Base-by-base conservation (phyloP, 768 basidiomycete genomes). In the Tephrocybe rancida region DNA sequence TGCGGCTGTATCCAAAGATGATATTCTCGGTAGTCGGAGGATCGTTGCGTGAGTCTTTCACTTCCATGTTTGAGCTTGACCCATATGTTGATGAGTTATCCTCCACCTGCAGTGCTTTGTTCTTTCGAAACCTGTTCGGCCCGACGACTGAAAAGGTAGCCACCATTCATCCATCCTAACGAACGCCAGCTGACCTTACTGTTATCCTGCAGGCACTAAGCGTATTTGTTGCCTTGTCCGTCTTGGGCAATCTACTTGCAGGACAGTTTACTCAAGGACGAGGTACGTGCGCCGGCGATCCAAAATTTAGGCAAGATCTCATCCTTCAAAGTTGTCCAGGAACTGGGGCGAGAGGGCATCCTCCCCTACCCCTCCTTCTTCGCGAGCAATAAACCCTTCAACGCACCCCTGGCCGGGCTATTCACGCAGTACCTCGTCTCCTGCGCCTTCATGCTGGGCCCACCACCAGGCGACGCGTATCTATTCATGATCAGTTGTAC, bases 401-500 rank as follows among this genome's bases (percentile, higher is more conserved):
- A 77, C 53, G 81, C 88, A 0, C 90, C 90, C 0, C 64, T 86
- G 1, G 73, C 81, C 0, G 88, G 86, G 0, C 71, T 92, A 3
- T 77, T 84, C 43, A 70, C 77, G 0, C 87, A 88, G 59, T 91
- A 83, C 67, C 18, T 82, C 5, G 61, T 88, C 14, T 87, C 86
- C 0, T 76, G 80, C 19, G 58, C 77, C 10, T 72, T 87, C 51
- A 71, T 87, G 43, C 59, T 83, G 5, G 73, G 75, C 1, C 74
- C 85, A 0, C 90, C 89, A 0, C 78, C 86, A 0, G 88, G 90
- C 2, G 89, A 91, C 58, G 87, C 86, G 0, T 92, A 88, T 61
- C 74, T 83, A 26, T 89, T 92, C 67, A 75, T 85, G 60, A 74
- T 88, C 51, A 87, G 82, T 61, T 64, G 88, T 86, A 47, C 56